These are phyloP conservation scores for Naegleria gruberi DNA, from an alignment of 208 protist genomes.

Conservation along the genomic window DNA sequence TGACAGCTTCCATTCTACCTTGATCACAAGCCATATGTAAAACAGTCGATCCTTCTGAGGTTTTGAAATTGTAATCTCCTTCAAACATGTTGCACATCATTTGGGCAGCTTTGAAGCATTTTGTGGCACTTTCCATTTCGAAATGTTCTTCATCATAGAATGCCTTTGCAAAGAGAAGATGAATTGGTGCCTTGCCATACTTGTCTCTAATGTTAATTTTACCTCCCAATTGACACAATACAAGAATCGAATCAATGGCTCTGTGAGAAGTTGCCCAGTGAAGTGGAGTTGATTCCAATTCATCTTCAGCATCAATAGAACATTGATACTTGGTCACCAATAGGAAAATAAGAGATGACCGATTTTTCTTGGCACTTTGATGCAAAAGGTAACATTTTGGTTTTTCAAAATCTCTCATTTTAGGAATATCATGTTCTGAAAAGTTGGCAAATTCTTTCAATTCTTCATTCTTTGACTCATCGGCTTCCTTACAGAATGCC, in stretches of 20 bases:
- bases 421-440: neutral
- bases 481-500: neutral
- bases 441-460: neutral
- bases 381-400: neutral
- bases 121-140: neutral
- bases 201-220: slow-evolving; percentile 5
- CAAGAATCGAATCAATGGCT: neutral
- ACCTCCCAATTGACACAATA: neutral
- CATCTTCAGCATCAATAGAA: neutral
- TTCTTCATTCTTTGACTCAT: neutral
- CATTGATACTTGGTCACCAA: neutral
- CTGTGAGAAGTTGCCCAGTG: neutral
- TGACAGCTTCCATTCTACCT: neutral
- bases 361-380: neutral
- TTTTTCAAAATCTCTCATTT: neutral
- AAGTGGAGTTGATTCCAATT: neutral
- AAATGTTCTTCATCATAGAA: neutral
- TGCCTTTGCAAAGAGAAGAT: neutral
- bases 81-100: neutral
- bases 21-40: slow-evolving; percentile 18
- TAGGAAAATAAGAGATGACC: neutral
- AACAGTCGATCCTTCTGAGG: neutral
- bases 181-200: slow-evolving; percentile 12
- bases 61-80: slow-evolving; percentile 21
- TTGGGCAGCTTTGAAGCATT: neutral